phyloP scores from a whole-genome alignment of 208 protist genomes.

The Paratrypanosoma confusum region DNA sequence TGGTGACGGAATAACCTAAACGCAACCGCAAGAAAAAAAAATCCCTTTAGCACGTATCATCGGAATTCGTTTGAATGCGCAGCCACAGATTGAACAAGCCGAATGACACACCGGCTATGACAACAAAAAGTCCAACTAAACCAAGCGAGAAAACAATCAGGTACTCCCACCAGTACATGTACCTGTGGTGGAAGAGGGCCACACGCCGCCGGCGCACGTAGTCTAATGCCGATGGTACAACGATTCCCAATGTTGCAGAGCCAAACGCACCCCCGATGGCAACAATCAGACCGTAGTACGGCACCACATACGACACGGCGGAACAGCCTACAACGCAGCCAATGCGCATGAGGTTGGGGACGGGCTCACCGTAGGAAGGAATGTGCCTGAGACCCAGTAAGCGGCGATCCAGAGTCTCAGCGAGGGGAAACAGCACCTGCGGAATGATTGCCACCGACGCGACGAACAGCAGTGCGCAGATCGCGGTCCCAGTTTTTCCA shows the following conservation, averaged over 20 bases:
- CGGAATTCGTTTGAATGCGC: slow-evolving; percentile 26
- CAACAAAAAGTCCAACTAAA: slow-evolving; percentile 18
- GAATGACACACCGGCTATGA: slow-evolving; percentile 29
- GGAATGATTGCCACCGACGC: slow-evolving; percentile 32
- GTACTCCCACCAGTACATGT: slow-evolving; percentile 20
- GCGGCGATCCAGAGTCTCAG: slow-evolving; percentile 24
- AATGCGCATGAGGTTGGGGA: slow-evolving; percentile 25
- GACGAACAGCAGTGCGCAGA: slow-evolving; percentile 29
- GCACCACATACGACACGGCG: slow-evolving; percentile 16
- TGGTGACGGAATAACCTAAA: too few relatives aligned
- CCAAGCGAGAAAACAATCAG: slow-evolving; percentile 11
- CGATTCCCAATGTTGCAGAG: slow-evolving; percentile 12
- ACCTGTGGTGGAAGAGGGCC: slow-evolving; percentile 7
- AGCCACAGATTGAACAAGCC: slow-evolving; percentile 37
- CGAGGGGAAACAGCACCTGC: slow-evolving; percentile 18
- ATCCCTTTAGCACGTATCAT: slow-evolving; percentile 19
- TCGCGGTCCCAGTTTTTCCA: slow-evolving; percentile 11
- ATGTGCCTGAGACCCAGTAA: slow-evolving; percentile 22
- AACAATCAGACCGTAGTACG: slow-evolving; percentile 29
- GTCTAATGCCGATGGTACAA: slow-evolving; percentile 25
- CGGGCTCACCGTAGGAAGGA: slow-evolving; percentile 18
- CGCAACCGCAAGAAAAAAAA: too few relatives aligned
- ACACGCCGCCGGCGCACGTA: slow-evolving; percentile 26
- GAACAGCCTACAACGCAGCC: slow-evolving; percentile 13
- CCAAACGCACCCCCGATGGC: slow-evolving; percentile 17